Evolutionary conservation across 495 filamentous ascomycete species (phyloP).

Genomic region (Xylaria telfairii): DNA sequence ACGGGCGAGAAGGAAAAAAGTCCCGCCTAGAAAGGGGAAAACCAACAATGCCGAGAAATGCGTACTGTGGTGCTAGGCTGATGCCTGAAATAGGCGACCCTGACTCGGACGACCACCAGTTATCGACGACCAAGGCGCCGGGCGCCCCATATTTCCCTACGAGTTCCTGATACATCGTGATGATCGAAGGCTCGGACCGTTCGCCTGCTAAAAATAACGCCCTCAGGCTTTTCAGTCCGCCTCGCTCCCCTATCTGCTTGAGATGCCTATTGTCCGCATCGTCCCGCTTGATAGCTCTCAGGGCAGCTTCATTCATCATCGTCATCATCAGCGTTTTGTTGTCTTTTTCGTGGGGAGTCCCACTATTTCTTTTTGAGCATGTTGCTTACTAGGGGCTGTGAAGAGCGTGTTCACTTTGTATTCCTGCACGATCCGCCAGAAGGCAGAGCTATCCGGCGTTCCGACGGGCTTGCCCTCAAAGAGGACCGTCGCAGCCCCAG

Average conservation of each 20-base stretch:
- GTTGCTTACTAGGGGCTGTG: conserved; percentile 73
- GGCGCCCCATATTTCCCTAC: conserved; percentile 66
- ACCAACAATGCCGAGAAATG: neutral
- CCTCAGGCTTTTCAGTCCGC: conserved; percentile 69
- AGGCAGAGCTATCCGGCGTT: conserved; percentile 83
- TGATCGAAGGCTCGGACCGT: conserved; percentile 84
- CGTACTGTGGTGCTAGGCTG: conserved; percentile 61
- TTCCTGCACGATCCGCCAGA: conserved; percentile 86
- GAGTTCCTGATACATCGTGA: conserved; percentile 77
- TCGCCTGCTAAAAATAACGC: conserved; percentile 90
- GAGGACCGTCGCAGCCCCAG: conserved; percentile 83
- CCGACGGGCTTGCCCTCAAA: conserved; percentile 94
- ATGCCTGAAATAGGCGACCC: conserved; percentile 89
- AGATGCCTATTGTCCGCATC: conserved; percentile 76
- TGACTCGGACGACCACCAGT: conserved; percentile 96
- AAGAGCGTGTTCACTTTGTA: conserved; percentile 84
- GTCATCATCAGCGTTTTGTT: neutral
- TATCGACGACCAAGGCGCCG: conserved; percentile 78
- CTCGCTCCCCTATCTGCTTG: conserved; percentile 62
- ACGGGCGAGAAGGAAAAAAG: neutral
- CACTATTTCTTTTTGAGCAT: conserved; percentile 2
- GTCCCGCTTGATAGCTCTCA: conserved; percentile 85
- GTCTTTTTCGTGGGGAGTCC: neutral
- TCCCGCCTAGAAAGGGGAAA: too few species aligned
- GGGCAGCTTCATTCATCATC: conserved; percentile 52